Base-by-base conservation (phyloP, 768 basidiomycete species). In the Mycena latifolia region DNA sequence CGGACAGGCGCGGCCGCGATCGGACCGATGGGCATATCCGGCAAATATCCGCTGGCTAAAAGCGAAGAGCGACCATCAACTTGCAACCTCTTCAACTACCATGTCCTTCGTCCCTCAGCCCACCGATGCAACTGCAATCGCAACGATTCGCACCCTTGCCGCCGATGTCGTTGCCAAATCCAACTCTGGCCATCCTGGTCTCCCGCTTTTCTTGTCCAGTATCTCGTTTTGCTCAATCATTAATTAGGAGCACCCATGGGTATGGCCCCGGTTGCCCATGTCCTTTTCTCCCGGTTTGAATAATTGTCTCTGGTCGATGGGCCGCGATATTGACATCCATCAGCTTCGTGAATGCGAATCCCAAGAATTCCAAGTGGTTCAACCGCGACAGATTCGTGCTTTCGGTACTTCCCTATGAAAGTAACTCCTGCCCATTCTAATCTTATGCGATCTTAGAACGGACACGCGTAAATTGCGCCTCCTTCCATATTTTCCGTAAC, bases 351-450 rank as follows among this genome's bases (percentile, higher is more conserved):
- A 92, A 92, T 69, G 90, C 91, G 73, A 96, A 95, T 81, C 93
- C 95, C 54, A 90, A 89, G 78, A 92, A 86, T 82, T 89, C 95
- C 45, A 91, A 94, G 78, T 97, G 95, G 96, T 92, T 92, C 82
- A 97, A 96, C 82, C 92, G 96, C 66, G 96, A 98, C 84, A 91
- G 96, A 80, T 98, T 97, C 73, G 96, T 98, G 65, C 89, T 98
- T 70, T 98, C 96, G 70, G 97, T 95, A 79, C 71, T 91, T 80
- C 12, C 45, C n/a, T 43, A 18, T 62, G 27, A 41, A 22, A 33
- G 14, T 33, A 41, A 18, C 2, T 18, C 47, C 45, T 50, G 15
- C 46, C 17, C 17, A 6, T 31, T 35, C 65, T 69, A 56, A 64
- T 54, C 62, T 56, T 61, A 46, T 75, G 25, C 25, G 18, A 28